These are phyloP conservation scores for Mucor velutinosus DNA, from an alignment of 371 early-diverging fungal species.

Conservation along the genomic window DNA sequence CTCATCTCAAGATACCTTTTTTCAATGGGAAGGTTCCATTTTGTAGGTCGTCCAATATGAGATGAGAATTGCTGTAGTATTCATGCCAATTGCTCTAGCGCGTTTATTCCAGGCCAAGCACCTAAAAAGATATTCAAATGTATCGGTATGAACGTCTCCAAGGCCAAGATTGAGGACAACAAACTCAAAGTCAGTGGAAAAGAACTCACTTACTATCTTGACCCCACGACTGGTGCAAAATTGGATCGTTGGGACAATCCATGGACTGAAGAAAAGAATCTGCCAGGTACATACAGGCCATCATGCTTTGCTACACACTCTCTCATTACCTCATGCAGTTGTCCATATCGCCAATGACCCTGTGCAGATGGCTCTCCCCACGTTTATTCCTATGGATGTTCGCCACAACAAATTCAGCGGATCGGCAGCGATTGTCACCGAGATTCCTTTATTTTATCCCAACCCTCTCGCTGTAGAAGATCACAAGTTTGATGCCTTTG, in stretches of 20 bases:
- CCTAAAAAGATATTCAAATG: slow-evolving; percentile 39
- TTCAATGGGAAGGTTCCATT: slow-evolving; percentile 45
- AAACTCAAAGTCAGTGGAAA: slow-evolving; percentile 27
- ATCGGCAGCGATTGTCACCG: slow-evolving; percentile 24
- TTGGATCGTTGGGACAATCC: slow-evolving; percentile 37
- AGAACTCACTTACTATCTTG: slow-evolving; percentile 40
- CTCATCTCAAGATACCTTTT: slow-evolving; percentile 30
- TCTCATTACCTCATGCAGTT: slow-evolving; percentile 8
- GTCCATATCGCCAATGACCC: slow-evolving; percentile 48
- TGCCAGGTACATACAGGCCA: slow-evolving; percentile 25
- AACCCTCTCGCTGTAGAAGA: slow-evolving; percentile 34
- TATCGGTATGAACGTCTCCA: slow-evolving; percentile 45
- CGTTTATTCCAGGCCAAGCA: slow-evolving; percentile 33
- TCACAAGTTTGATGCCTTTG: slow-evolving; percentile 30
- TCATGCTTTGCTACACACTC: neutral
- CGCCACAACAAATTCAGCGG: slow-evolving; percentile 22
- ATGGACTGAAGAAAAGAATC: slow-evolving; percentile 35
- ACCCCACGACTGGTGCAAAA: slow-evolving; percentile 33
- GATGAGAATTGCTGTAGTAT: neutral
- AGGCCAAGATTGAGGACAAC: slow-evolving; percentile 27
- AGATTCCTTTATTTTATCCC: slow-evolving; percentile 42
- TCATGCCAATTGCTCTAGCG: slow-evolving; percentile 16
- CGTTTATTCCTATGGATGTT: slow-evolving; percentile 21
- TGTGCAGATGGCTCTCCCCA: slow-evolving; percentile 42
- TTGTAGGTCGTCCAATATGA: slow-evolving; percentile 21